Conservation (phyloP, 495 filamentous ascomycete genomes). For the Stereocaulon alpinum region DNA sequence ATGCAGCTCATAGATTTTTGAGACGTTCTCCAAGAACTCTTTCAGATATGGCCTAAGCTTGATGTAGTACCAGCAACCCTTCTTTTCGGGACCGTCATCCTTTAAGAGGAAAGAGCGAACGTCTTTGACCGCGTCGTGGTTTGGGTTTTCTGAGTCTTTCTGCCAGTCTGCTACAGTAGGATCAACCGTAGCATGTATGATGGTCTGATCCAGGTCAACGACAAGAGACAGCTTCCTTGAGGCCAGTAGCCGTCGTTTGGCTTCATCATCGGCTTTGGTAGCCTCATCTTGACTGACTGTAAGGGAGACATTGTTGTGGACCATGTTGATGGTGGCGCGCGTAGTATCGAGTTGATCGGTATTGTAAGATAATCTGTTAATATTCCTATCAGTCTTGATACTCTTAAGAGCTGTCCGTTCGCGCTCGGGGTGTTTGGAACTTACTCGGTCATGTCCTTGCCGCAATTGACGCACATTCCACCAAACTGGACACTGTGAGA, state of each 20-base stretch:
- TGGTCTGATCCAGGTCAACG: constrained; percentile 95
- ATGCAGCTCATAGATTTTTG: constrained; percentile 82
- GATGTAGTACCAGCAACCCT: constrained; percentile 88
- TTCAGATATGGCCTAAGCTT: constrained; percentile 91
- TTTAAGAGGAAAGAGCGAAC: constrained; percentile 77
- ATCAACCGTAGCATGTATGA: constrained; percentile 96
- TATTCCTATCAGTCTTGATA: constrained; percentile 2
- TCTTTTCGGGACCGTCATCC: constrained; percentile 68
- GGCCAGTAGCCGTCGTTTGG: constrained; percentile 70
- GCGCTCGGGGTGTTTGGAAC: constrained; percentile 13
- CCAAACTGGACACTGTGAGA: constrained; percentile 82
- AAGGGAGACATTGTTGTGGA: constrained; percentile 79
- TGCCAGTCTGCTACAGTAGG: constrained; percentile 96
- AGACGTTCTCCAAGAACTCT: constrained; percentile 69
- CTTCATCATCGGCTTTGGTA: constrained; percentile 67
- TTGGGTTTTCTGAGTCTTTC: constrained; percentile 74
- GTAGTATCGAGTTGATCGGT: constrained; percentile 51
- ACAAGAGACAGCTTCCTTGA: constrained; percentile 80
- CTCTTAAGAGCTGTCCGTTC: background rate
- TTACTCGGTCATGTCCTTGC: constrained; percentile 91
- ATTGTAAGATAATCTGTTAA: constrained; percentile 44
- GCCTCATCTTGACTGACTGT: constrained; percentile 65
- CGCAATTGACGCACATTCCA: constrained; percentile 82
- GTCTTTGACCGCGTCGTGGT: constrained; percentile 81
- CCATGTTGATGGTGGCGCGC: constrained; percentile 85